These are phyloP conservation scores for Nicotiana attenuata DNA, from an alignment of 257 asterid species.

Conservation along the genomic window DNA sequence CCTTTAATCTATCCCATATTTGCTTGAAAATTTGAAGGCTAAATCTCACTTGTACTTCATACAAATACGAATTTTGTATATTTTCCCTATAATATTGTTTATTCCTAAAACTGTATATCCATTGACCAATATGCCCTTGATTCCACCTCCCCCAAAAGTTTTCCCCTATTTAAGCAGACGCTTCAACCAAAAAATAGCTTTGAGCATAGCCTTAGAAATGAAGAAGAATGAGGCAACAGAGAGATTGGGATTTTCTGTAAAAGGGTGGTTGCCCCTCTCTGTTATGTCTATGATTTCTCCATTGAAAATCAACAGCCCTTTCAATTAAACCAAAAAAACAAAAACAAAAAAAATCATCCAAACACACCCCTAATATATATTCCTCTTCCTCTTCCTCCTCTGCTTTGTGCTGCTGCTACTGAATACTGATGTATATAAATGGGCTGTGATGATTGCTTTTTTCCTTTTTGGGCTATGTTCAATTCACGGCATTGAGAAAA, in stretches of 20 bases:
- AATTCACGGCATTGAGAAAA: not conserved
- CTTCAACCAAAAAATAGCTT: no score
- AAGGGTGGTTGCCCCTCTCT: conserved; percentile 1
- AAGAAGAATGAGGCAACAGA: not conserved
- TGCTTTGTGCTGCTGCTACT: not conserved
- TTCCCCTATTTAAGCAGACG: not conserved
- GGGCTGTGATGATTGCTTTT: not conserved
- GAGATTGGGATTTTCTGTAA: not conserved
- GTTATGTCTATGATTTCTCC: not conserved
- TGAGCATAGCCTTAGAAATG: not conserved
- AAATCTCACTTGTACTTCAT: not conserved
- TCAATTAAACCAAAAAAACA: not conserved
- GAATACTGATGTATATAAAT: not conserved
- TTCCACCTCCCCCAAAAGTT: not conserved
- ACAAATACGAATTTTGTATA: not conserved
- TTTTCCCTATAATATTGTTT: not conserved
- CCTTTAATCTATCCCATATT: not conserved
- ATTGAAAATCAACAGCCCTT: not conserved
- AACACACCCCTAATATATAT: not conserved
- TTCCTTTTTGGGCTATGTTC: not conserved
- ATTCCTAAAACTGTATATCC: not conserved
- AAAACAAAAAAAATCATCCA: not conserved
- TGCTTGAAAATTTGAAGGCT: not conserved
- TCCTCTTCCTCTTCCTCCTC: not conserved
- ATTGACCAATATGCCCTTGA: not conserved